Conservation (phyloP, 257 asterid genomes). For the Scutellaria galericulata region DNA sequence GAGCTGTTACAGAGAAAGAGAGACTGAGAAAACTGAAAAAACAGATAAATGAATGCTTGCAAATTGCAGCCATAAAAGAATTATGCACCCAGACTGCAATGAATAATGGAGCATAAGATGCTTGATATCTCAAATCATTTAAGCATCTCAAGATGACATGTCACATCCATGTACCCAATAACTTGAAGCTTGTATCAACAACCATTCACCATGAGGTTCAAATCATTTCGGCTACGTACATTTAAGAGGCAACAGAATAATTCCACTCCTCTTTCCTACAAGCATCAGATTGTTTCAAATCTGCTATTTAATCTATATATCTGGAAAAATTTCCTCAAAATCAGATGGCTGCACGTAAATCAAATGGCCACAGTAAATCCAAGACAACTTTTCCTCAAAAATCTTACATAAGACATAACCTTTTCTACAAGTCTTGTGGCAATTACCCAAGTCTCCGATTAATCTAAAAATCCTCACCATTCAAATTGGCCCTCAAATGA, state of each 20-base stretch:
- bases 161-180: conserved; percentile 23
- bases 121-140: conserved; percentile 3
- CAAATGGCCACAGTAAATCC: background rate
- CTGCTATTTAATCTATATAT: background rate
- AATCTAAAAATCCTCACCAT: background rate
- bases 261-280: background rate
- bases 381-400: conserved; percentile 6
- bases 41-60: background rate
- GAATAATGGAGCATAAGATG: conserved; percentile 15
- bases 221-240: conserved; percentile 16
- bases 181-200: background rate
- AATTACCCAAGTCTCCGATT: background rate
- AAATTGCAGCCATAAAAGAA: background rate
- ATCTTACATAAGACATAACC: conserved; percentile 2
- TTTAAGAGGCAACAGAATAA: conserved; percentile 1
- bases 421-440: background rate
- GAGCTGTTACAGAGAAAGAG: conserved; percentile 56
- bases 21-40: conserved; percentile 22
- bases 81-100: background rate
- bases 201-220: conserved; percentile 21
- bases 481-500: background rate
- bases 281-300: conserved; percentile 20
- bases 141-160: conserved; percentile 1
- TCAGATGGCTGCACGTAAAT: background rate
- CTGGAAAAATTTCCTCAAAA: background rate